A percentile compares a stretch with the other conserved stretches of the same genome.
phyloP scores from a whole-genome alignment of 2,329 filamentous ascomycete genomes.

The Sodiomyces alkalinus region DNA sequence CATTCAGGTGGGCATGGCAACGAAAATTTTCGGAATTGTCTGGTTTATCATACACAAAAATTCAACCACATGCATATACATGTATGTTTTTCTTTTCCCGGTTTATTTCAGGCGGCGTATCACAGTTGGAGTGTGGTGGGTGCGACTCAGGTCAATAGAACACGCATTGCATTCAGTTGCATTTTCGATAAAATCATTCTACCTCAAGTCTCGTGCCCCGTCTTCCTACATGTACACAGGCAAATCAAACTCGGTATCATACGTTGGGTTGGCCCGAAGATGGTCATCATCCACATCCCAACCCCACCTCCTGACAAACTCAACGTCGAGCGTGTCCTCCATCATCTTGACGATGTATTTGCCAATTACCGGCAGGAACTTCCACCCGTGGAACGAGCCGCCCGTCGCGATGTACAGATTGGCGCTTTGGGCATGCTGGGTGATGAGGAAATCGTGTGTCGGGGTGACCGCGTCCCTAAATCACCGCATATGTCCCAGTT shows the following conservation, averaged over 20 bases:
- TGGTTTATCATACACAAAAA: too few species aligned
- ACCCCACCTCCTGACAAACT: slow-evolving; percentile 25
- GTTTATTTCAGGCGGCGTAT: too few species aligned
- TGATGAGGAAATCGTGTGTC: slow-evolving; percentile 46
- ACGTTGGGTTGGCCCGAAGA: slow-evolving; percentile 25
- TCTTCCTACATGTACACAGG: neutral
- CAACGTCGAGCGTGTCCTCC: slow-evolving; percentile 21
- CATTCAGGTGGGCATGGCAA: too few species aligned
- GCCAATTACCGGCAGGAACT: slow-evolving; percentile 48
- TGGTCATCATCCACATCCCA: slow-evolving; percentile 28
- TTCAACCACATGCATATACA: too few species aligned
- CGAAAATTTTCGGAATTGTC: too few species aligned
- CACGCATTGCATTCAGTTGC: too few species aligned
- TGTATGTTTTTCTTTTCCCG: too few species aligned
- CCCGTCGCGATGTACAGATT: slow-evolving; percentile 46
- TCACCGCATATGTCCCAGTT: neutral
- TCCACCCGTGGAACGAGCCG: slow-evolving; percentile 50
- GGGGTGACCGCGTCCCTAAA: slow-evolving; percentile 45
- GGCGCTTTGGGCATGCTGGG: slow-evolving; percentile 28
- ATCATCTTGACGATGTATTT: slow-evolving; percentile 39
- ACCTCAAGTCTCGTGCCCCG: too few species aligned
- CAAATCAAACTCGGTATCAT: slow-evolving; percentile 23
- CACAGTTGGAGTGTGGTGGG: too few species aligned
- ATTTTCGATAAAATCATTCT: too few species aligned
- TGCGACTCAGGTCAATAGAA: too few species aligned